These are phyloP conservation scores for Dorcoceras hygrometricum DNA, from an alignment of 257 asterid genomes.

Conservation along the genomic window DNA sequence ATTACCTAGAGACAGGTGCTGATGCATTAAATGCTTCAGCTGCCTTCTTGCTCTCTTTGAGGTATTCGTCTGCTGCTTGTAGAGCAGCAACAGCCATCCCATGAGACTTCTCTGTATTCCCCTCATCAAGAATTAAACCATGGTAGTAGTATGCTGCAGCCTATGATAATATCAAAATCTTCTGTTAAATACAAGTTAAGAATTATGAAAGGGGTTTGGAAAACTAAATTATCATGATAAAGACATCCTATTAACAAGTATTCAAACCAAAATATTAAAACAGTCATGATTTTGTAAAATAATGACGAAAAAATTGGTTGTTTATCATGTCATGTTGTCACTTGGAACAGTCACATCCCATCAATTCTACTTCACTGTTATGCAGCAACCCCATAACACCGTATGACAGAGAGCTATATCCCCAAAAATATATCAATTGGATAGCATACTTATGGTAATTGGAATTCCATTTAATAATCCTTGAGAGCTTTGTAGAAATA, in stretches of 20 bases:
- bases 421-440: background rate
- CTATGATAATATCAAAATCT: slow-evolving; percentile 32
- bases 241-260: background rate
- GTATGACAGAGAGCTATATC: background rate
- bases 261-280: background rate
- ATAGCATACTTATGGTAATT: background rate
- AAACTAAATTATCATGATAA: background rate
- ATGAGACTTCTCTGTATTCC: slow-evolving; percentile 92
- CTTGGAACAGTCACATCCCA: background rate
- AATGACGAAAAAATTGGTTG: background rate
- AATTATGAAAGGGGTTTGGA: background rate
- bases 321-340: background rate
- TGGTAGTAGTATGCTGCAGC: slow-evolving; percentile 97
- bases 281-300: background rate
- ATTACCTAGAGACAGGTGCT: slow-evolving; percentile 77
- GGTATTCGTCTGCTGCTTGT: slow-evolving; percentile 97
- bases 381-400: background rate
- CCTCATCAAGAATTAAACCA: slow-evolving; percentile 96
- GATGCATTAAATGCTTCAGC: slow-evolving; percentile 76
- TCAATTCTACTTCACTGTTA: background rate
- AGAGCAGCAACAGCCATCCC: slow-evolving; percentile 97
- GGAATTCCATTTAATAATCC: background rate
- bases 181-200: background rate
- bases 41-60: slow-evolving; percentile 86
- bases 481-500: slow-evolving; percentile 1